Base-by-base conservation (phyloP, 768 basidiomycete species). In the Lactifluus subvellereus region DNA sequence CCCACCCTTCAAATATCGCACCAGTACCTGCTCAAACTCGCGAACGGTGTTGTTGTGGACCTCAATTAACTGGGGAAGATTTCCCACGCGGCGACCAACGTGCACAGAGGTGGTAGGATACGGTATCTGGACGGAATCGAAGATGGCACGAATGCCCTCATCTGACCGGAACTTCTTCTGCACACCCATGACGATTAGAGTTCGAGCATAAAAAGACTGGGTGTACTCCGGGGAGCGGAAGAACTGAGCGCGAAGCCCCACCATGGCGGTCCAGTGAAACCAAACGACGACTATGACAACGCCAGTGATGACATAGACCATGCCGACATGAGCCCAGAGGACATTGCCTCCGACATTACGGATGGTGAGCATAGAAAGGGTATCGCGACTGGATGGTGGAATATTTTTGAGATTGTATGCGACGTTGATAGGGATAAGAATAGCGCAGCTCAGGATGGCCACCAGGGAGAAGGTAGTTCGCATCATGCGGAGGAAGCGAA, bases 31-130 rank as follows among this genome's bases (percentile, higher is more conserved):
- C 73, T 99, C 97, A 61, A 98, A 83, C 69, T 96, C 87, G 53
- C 89, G 81, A n/a, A 99, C 96, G n/a, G 92, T 88, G 58, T 85
- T 77, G 73, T 98, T 98, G 74, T 95, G 92, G 69, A 86, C 89
- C 60, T 96, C 90, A 66, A 99, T 91, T 60, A 97, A 78, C 62
- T 93, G 87, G 0, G 97, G 94, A 16, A 98, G 85, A 60, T 85
- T 81, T 32, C 94, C 96, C 38, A 98, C 88, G 68, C 84, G 84
- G 22, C 93, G 85, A 27, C 93, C 89, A 56, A 95, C 87, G 74
- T 94, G 91, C 6, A 95, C 93, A 27, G 89, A 87, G 1, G 91
- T 93, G 0, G 94, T 94, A 1, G 93, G 93, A 73, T 96, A 95
- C 14, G 94, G 94, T 7, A 94, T 72, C 47, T 77, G 76, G 27